These are phyloP conservation scores for Trypethelium eluteriae DNA, from an alignment of 495 filamentous ascomycete genomes.

Conservation along the genomic window DNA sequence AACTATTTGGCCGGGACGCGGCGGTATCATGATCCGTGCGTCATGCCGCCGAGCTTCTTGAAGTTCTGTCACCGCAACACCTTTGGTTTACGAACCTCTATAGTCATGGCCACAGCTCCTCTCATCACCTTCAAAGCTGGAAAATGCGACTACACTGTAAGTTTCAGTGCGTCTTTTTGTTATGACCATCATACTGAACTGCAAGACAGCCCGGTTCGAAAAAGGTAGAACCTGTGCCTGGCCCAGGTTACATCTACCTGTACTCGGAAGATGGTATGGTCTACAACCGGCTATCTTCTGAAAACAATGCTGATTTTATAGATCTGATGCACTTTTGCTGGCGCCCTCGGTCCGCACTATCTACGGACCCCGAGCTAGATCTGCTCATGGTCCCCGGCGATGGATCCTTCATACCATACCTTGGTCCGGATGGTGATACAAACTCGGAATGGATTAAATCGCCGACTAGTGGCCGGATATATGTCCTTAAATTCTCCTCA, in stretches of 20 bases:
- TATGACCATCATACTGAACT: slow-evolving; percentile 9
- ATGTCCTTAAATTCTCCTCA: slow-evolving; percentile 89
- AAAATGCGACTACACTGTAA: slow-evolving; percentile 76
- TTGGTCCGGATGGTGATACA: slow-evolving; percentile 34
- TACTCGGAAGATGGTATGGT: slow-evolving; percentile 77
- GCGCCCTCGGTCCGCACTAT: slow-evolving; percentile 58
- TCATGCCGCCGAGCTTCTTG: background rate
- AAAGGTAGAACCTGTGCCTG: slow-evolving; percentile 59
- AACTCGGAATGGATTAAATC: slow-evolving; percentile 46
- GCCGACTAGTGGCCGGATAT: slow-evolving; percentile 81
- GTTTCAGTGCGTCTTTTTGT: slow-evolving; percentile 29
- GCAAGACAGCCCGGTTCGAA: slow-evolving; percentile 40
- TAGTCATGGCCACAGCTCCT: slow-evolving; percentile 66
- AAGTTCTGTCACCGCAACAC: background rate
- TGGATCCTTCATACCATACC: slow-evolving; percentile 74
- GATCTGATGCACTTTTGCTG: slow-evolving; percentile 95
- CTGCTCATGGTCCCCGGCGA: slow-evolving; percentile 87
- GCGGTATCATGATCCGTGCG: background rate
- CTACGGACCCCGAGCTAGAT: slow-evolving; percentile 67
- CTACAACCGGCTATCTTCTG: too few relatives aligned
- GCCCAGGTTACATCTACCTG: slow-evolving; percentile 85
- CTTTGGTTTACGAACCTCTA: background rate
- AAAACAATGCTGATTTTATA: slow-evolving; percentile 29
- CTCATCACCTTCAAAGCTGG: slow-evolving; percentile 97
- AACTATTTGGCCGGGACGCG: background rate